Evolutionary conservation across 192 early-diverging fungal genomes (phyloP).

Genomic region (Dimargaris cristalligena): DNA sequence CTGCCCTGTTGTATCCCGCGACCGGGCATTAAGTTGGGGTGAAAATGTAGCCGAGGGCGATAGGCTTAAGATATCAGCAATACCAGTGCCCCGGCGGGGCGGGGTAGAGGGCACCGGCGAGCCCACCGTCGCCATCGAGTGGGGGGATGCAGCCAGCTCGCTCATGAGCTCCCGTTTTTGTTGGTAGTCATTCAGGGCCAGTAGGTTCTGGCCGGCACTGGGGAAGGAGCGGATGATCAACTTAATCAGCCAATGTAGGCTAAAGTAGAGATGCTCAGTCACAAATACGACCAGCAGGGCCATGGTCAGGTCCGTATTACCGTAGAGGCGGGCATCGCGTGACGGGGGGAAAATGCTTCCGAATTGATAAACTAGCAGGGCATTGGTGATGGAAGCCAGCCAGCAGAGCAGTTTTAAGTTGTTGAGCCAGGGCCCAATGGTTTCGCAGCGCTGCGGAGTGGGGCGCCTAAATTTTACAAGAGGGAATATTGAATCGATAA

Average conservation of each 20-base stretch:
- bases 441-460: constrained; percentile 42
- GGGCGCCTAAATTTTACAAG: no score
- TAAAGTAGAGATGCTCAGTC: constrained; percentile 1
- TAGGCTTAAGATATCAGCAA: neutral
- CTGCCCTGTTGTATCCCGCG: neutral
- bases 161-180: neutral
- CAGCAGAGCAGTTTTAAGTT: constrained; percentile 38
- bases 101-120: neutral
- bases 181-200: constrained; percentile 3
- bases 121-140: neutral
- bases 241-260: neutral
- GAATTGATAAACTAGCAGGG: constrained; percentile 35
- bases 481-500: no score
- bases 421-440: constrained; percentile 62
- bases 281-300: neutral
- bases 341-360: constrained; percentile 15
- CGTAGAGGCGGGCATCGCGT: neutral
- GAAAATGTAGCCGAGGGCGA: neutral
- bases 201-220: neutral
- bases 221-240: neutral
- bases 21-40: neutral
- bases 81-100: neutral
- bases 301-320: neutral
- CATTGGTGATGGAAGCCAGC: constrained; percentile 34
- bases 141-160: neutral